Percentiles rank a stretch among this genome's conserved stretches.
Evolutionary conservation across 805 yeast species (phyloP).

Genomic region (Wickerhamiella cacticola): DNA sequence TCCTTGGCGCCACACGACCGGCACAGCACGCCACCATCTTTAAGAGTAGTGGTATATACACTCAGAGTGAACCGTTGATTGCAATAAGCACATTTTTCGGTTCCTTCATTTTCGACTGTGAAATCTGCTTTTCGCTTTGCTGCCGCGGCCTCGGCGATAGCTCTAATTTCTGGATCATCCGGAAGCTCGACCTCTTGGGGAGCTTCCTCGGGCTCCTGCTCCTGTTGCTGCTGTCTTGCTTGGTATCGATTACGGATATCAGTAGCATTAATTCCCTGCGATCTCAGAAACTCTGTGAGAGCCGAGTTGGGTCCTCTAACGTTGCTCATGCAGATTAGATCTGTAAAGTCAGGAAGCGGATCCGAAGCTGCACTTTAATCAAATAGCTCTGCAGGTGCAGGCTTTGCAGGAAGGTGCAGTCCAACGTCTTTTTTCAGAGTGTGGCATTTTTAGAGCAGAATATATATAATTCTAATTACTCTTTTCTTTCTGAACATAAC

Average conservation of each 20-base stretch:
- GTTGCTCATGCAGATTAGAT: conserved; percentile 17
- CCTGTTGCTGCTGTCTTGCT: conserved; percentile 17
- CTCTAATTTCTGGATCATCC: conserved; percentile 23
- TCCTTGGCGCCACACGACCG: conserved; percentile 46
- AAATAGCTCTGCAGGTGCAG: no score
- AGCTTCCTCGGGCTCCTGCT: conserved; percentile 22
- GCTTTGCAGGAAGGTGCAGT: no score
- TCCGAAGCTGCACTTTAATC: not conserved
- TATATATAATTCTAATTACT: no score
- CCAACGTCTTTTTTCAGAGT: no score
- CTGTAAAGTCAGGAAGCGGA: not conserved
- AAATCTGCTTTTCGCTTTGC: conserved; percentile 20
- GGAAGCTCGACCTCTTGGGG: conserved; percentile 10
- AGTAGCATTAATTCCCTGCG: conserved; percentile 80
- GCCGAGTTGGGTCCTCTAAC: conserved; percentile 58
- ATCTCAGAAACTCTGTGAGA: conserved; percentile 71
- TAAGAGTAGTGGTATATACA: conserved; percentile 47
- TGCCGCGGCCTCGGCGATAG: conserved; percentile 23
- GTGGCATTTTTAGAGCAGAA: no score
- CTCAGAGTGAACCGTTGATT: conserved; percentile 44
- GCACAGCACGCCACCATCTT: conserved; percentile 41
- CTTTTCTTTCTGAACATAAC: no score
- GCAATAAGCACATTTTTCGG: conserved; percentile 54
- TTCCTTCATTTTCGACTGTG: conserved; percentile 33
- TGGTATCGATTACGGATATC: conserved; percentile 42